Evolutionary conservation across 345 rosid genomes (phyloP), one percentile per base, ranked within the genome.

Genomic region (Gossypium raimondii): DNA sequence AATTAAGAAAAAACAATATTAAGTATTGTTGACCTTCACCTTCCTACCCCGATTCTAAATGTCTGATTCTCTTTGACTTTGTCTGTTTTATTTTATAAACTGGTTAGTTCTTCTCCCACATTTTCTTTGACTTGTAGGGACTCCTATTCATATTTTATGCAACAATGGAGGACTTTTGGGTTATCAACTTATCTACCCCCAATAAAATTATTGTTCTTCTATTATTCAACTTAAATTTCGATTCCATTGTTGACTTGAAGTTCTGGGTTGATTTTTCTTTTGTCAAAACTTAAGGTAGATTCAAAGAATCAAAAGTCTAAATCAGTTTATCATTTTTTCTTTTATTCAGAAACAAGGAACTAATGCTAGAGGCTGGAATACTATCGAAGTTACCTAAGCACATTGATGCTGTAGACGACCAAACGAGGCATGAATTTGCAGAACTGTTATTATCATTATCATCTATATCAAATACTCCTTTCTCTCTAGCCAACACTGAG

Each of bases 311-410:
- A 34, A 34, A 52, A 20, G 13, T 20, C 61, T 57, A 16, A 17
- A 57, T 18, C 13, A 57, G 3, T 22, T 57, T 18, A 18, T 34
- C 41, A 34, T 5, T 70, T n/a, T 3, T 34, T 75, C 6, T 45
- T 77, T 69, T 17, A 72, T 84, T 81, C 89, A 95, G 99, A 88
- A 91, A 79, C 93, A 95, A 93, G 87, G 88, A 85, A 0, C 80
- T 93, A 12, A 91, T 90, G 88, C 86, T 86, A 67, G 94, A 88
- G 81, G 92, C 97, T 51, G 94, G 93, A 74, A 85, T 95, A 48
- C 78, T 90, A 58, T 81, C 91, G 80, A 95, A 86, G 69, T 81
- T 93, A 48, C 96, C 97, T 0, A 86, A 82, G 63, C 73, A 81
- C 60, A 67, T 79, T 0, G 83, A 85, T 38, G 66, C 1, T 68